phyloP scores from a whole-genome alignment of 2,329 filamentous ascomycete genomes.

The Eurotiales sp. region DNA sequence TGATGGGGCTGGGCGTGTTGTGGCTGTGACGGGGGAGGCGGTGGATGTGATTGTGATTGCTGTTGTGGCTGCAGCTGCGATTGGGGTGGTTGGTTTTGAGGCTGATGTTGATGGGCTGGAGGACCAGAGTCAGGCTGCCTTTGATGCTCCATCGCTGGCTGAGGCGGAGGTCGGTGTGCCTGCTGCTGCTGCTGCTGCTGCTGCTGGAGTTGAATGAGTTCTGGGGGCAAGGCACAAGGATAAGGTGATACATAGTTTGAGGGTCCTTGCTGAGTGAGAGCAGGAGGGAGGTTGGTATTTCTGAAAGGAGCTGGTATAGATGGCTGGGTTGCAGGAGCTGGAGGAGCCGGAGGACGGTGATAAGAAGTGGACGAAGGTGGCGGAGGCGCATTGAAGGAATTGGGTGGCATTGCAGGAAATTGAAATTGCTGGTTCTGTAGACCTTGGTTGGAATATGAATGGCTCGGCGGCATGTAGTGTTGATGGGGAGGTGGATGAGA shows the following conservation, averaged over 20 bases:
- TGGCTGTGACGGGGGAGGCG: slow-evolving; percentile 9
- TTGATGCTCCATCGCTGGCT: slow-evolving; percentile 20
- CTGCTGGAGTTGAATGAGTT: slow-evolving; percentile 28
- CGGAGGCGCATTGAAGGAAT: slow-evolving; percentile 29
- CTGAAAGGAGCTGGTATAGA: slow-evolving; percentile 35
- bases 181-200: no score
- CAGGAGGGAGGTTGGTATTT: slow-evolving; percentile 34
- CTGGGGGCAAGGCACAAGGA: slow-evolving; percentile 34
- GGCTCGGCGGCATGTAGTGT: slow-evolving; percentile 33
- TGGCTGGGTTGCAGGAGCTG: slow-evolving; percentile 11
- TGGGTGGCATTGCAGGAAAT: slow-evolving; percentile 33
- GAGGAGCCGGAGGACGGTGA: slow-evolving; percentile 19
- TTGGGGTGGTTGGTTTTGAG: slow-evolving; percentile 18
- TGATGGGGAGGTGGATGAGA: slow-evolving; percentile 25
- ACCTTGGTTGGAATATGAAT: slow-evolving; percentile 29
- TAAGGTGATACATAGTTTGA: slow-evolving; percentile 42
- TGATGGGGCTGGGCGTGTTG: slow-evolving; percentile 19
- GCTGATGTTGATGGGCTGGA: slow-evolving; percentile 15
- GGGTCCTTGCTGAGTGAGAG: slow-evolving; percentile 34
- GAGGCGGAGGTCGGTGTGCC: slow-evolving; percentile 22
- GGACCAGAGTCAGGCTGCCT: slow-evolving; percentile 7
- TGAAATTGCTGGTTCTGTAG: slow-evolving; percentile 35
- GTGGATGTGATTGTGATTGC: slow-evolving; percentile 10
- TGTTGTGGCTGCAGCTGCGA: slow-evolving; percentile 13
- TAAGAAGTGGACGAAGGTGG: slow-evolving; percentile 25